A percentile compares a stretch with the other conserved stretches of the same genome.
Evolutionary conservation across 176 grass and related monocot genomes (phyloP).

Genomic region (Panicum miliaceum): DNA sequence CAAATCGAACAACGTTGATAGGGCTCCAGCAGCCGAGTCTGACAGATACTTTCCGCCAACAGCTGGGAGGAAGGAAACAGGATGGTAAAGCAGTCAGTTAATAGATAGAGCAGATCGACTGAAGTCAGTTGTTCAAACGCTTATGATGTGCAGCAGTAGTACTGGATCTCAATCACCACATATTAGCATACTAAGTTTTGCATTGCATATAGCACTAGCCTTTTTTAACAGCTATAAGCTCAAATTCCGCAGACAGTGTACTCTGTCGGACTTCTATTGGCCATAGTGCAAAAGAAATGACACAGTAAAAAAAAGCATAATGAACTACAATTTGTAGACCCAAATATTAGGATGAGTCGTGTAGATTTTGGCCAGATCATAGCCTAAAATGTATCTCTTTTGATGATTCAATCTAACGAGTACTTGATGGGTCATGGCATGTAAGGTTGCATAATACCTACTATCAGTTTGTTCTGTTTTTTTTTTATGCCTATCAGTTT

Average conservation of each 20-base stretch:
- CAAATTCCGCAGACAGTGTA: background rate
- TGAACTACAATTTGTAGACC: background rate
- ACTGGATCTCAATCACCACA: background rate
- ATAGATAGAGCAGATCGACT: background rate
- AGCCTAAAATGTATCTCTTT: background rate
- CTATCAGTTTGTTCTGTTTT: background rate
- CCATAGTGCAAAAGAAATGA: background rate
- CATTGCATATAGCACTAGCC: background rate
- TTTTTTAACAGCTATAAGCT: background rate
- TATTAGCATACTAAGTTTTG: background rate
- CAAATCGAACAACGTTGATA: slow-evolving; percentile 63
- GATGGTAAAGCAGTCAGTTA: slow-evolving; percentile 8
- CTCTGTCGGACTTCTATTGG: background rate
- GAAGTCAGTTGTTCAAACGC: background rate
- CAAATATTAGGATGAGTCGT: background rate
- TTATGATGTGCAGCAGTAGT: background rate
- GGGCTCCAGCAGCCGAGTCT: slow-evolving; percentile 42
- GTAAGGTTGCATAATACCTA: background rate
- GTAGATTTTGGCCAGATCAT: background rate
- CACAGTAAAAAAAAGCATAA: background rate
- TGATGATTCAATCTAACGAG: background rate
- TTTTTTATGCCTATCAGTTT: background rate
- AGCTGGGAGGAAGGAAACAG: slow-evolving; percentile 32
- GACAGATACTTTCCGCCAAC: slow-evolving; percentile 55
- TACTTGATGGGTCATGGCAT: background rate